Evolutionary conservation across 768 basidiomycete species (phyloP).

Genomic region (Phlebiopsis gigantea): DNA sequence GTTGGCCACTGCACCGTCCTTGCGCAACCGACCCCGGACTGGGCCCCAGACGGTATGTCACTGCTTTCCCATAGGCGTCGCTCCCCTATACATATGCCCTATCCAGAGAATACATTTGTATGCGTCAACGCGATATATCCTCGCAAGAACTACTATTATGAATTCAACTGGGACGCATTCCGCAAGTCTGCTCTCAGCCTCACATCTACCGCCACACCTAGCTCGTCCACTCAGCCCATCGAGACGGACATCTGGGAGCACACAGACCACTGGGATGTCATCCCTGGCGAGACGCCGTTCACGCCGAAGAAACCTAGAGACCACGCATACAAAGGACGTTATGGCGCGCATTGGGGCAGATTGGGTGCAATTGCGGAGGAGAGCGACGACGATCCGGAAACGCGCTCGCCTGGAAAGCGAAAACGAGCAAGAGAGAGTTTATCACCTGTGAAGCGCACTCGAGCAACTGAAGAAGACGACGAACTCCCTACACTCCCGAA

Average conservation of each 20-base stretch:
- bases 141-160: conserved; percentile 55
- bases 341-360: neutral
- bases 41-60: neutral
- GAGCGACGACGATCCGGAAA: neutral
- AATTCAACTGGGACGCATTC: conserved; percentile 54
- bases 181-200: conserved; percentile 15
- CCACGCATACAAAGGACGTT: neutral
- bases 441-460: neutral
- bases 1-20: conserved; percentile 45
- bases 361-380: neutral
- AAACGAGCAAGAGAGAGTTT: neutral
- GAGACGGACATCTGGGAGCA: conserved; percentile 26
- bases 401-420: neutral
- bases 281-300: neutral
- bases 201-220: neutral
- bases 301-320: conserved; percentile 1
- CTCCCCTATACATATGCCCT: neutral
- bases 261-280: conserved; percentile 5
- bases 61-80: neutral
- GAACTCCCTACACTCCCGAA: neutral
- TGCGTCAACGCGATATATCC: conserved; percentile 58
- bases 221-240: neutral
- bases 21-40: conserved; percentile 1
- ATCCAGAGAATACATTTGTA: conserved; percentile 31
- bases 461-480: neutral